Evolutionary conservation across 768 basidiomycete species (phyloP).

Genomic region (Auricularia sp.): DNA sequence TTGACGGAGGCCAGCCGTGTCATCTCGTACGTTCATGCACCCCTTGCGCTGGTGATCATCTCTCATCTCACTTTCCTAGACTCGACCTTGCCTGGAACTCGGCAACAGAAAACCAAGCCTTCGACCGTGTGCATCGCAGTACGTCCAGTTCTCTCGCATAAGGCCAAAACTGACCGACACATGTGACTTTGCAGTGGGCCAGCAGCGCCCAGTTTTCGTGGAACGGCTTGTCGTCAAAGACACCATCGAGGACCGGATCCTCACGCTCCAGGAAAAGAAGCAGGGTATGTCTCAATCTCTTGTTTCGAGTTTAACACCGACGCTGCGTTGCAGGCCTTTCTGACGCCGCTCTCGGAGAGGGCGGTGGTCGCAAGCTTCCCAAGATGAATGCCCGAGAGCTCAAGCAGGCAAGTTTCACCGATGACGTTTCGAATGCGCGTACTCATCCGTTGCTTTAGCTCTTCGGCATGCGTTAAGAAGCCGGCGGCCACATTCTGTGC

Average conservation of each 20-base stretch:
- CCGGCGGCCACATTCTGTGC: too few relatives aligned
- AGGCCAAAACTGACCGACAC: background rate
- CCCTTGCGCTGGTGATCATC: background rate
- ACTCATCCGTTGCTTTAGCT: too few relatives aligned
- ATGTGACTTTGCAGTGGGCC: conserved; percentile 24
- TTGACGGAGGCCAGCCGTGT: conserved; percentile 60
- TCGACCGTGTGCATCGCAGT: conserved; percentile 51
- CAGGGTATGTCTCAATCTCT: conserved; percentile 24
- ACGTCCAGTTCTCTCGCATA: conserved; percentile 13
- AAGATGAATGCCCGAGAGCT: background rate
- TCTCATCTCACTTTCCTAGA: conserved; percentile 21
- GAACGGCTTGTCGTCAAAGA: conserved; percentile 57
- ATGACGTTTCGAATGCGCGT: too few relatives aligned
- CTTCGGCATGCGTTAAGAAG: too few relatives aligned
- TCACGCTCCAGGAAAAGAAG: conserved; percentile 61
- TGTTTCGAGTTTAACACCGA: background rate
- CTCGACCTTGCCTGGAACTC: conserved; percentile 71
- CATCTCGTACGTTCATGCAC: conserved; percentile 39
- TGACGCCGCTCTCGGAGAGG: conserved; percentile 64
- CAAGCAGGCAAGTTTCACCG: background rate
- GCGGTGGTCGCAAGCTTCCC: conserved; percentile 23
- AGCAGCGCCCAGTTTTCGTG: conserved; percentile 57
- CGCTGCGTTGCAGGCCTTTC: conserved; percentile 38
- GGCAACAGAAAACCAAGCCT: conserved; percentile 60
- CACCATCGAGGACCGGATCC: conserved; percentile 72